Evolutionary conservation across 495 filamentous ascomycete genomes (phyloP).

Genomic region (Neurospora hispaniola): DNA sequence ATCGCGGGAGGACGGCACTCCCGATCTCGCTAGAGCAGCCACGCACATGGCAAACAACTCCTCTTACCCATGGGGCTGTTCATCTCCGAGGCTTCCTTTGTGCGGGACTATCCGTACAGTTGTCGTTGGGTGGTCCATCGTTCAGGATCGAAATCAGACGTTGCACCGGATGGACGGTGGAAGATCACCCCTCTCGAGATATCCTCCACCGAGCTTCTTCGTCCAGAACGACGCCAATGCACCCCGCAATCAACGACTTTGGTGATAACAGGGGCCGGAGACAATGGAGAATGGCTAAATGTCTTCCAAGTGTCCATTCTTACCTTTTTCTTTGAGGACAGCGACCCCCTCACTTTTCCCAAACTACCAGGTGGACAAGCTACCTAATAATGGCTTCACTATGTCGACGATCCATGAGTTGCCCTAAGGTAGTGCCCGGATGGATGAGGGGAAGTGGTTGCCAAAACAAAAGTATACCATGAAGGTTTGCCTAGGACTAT

Average conservation of each 20-base stretch:
- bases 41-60: neutral
- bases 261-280: neutral
- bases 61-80: neutral
- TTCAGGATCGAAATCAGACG: neutral
- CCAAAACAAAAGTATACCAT: neutral
- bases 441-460: neutral
- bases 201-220: conserved; percentile 6
- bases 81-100: neutral
- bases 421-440: neutral
- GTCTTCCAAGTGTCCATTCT: neutral
- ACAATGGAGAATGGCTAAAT: conserved; percentile 3
- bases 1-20: neutral
- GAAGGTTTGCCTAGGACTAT: neutral
- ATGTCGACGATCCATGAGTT: neutral
- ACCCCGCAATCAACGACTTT: conserved; percentile 8
- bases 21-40: neutral
- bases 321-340: conserved; percentile 5
- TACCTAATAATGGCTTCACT: neutral
- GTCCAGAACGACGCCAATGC: neutral
- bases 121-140: neutral
- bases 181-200: neutral
- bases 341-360: neutral
- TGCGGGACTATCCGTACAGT: neutral
- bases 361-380: neutral
- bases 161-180: neutral